These are phyloP conservation scores for Wickerhamiella brachini DNA, from an alignment of 805 yeast species.

Conservation along the genomic window DNA sequence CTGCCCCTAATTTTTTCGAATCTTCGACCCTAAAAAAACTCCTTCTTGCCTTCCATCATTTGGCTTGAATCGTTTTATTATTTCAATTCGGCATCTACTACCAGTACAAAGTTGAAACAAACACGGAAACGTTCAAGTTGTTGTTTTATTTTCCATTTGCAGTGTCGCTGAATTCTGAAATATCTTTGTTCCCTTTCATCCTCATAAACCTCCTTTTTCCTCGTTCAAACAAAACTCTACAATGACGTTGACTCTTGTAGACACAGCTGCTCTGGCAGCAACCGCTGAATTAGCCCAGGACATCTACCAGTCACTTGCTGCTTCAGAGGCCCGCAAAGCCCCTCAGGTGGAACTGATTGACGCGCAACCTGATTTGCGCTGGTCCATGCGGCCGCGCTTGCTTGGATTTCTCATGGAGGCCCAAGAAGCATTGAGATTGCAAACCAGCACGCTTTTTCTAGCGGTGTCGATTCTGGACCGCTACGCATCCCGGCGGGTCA, in stretches of 20 bases:
- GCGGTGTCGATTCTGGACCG: constrained; percentile 73
- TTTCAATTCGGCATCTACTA: too few relatives aligned
- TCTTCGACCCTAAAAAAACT: too few relatives aligned
- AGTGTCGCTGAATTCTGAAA: too few relatives aligned
- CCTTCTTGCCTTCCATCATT: too few relatives aligned
- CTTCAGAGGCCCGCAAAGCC: constrained; percentile 13
- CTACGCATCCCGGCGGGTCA: constrained; percentile 78
- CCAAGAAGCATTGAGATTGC: constrained; percentile 45
- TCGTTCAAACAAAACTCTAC: too few relatives aligned
- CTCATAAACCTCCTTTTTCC: too few relatives aligned
- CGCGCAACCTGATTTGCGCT: constrained; percentile 77
- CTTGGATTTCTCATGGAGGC: constrained; percentile 67
- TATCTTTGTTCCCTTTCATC: too few relatives aligned
- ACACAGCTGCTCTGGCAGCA: constrained; percentile 15
- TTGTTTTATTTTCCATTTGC: too few relatives aligned
- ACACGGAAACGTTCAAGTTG: too few relatives aligned
- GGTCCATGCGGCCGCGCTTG: constrained; percentile 57
- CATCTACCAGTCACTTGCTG: constrained; percentile 7
- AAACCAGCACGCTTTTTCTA: constrained; percentile 52
- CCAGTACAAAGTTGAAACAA: too few relatives aligned
- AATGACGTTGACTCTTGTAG: constrained; percentile 2
- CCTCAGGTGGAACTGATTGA: constrained; percentile 55
- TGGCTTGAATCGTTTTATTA: too few relatives aligned
- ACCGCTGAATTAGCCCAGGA: constrained; percentile 15
- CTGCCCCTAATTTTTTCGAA: too few relatives aligned